phyloP scores from a whole-genome alignment of 2,329 filamentous ascomycete genomes.

The Teratosphaeria nubilosa region DNA sequence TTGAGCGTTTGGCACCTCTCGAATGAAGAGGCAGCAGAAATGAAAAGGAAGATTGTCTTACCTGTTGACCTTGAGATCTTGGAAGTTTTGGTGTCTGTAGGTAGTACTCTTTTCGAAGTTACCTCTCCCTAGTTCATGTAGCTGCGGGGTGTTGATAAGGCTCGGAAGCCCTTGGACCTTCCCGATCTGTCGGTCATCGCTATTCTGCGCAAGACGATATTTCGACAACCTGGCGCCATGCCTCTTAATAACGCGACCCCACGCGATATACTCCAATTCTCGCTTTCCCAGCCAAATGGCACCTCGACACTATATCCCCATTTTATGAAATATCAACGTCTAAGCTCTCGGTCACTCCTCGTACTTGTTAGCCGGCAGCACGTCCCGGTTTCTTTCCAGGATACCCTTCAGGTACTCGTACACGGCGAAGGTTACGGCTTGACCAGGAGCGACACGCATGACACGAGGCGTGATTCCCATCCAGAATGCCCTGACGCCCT shows the following conservation, averaged over 20 bases:
- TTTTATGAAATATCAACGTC: background rate
- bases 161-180: conserved; percentile 1
- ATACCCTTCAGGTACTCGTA: conserved; percentile 43
- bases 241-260: background rate
- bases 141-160: conserved; percentile 4
- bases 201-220: background rate
- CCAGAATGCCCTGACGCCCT: conserved; percentile 91
- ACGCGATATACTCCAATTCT: background rate
- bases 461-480: conserved; percentile 97
- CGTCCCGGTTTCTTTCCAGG: conserved; percentile 38
- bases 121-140: background rate
- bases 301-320: background rate
- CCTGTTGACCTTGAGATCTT: background rate
- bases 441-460: conserved; percentile 93
- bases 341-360: conserved; percentile 34
- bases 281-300: background rate
- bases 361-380: conserved; percentile 37
- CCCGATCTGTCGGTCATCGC: background rate
- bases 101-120: background rate
- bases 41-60: background rate
- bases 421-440: conserved; percentile 63
- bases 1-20: background rate
- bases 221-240: background rate
- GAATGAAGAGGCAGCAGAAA: background rate
- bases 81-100: background rate